Percentiles rank a stretch among this genome's conserved stretches.
Conservation (phyloP, 139 green algal genomes). For the Tetradesmus obliquus region DNA sequence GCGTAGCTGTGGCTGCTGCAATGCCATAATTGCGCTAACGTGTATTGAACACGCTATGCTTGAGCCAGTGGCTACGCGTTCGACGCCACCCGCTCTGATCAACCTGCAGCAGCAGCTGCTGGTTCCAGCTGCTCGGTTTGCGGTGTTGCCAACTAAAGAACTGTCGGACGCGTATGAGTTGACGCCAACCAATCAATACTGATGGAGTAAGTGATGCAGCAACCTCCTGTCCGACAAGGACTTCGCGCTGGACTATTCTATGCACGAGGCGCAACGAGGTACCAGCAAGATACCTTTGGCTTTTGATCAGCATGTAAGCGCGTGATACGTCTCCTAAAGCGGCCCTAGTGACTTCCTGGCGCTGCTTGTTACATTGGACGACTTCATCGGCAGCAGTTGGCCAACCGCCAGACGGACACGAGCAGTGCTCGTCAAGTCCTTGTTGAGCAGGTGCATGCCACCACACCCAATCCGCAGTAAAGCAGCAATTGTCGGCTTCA, state of each 20-base stretch:
- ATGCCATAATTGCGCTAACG: background rate
- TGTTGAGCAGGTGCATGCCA: background rate
- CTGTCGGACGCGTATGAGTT: no score
- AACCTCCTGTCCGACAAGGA: background rate
- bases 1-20: constrained; percentile 1
- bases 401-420: background rate
- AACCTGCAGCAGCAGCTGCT: background rate
- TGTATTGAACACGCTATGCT: background rate
- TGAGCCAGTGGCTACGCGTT: background rate
- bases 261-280: no score
- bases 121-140: background rate
- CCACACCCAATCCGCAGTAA: background rate
- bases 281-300: no score
- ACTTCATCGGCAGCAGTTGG: background rate
- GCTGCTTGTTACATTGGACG: constrained; percentile 6
- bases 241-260: no score
- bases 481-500: no score
- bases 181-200: no score
- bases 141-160: no score
- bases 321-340: background rate
- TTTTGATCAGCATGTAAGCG: background rate
- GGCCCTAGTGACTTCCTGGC: background rate
- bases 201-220: background rate
- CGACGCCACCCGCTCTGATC: background rate
- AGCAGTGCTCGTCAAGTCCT: background rate